Conservation (phyloP, 768 basidiomycete genomes). For the Leccinum broughii region DNA sequence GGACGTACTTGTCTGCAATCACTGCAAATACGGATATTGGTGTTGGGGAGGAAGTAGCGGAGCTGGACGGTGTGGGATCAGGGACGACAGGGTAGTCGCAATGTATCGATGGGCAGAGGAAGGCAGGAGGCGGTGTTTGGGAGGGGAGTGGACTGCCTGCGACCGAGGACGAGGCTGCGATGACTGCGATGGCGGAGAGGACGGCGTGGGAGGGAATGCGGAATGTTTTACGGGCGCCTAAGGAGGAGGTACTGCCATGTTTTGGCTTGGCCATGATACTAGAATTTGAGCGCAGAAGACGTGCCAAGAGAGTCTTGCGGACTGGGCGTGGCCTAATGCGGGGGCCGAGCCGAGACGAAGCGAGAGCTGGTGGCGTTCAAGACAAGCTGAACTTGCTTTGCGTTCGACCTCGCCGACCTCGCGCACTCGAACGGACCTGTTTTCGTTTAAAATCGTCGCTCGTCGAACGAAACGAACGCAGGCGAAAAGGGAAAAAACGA, state of each 20-base stretch:
- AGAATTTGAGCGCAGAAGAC: constrained; percentile 34
- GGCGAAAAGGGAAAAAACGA: constrained; percentile 3
- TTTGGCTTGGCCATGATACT: constrained; percentile 57
- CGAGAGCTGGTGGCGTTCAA: neutral
- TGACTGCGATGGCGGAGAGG: constrained; percentile 56
- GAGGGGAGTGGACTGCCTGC: constrained; percentile 45
- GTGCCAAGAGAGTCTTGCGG: constrained; percentile 40
- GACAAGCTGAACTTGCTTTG: neutral
- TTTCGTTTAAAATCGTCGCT: neutral
- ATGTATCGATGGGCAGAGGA: constrained; percentile 56
- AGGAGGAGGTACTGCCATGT: constrained; percentile 29
- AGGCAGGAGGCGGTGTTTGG: constrained; percentile 47
- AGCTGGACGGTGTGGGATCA: neutral
- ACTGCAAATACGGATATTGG: constrained; percentile 8
- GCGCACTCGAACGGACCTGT: neutral
- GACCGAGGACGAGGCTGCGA: constrained; percentile 45
- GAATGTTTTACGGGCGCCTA: neutral
- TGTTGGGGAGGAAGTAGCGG: constrained; percentile 11
- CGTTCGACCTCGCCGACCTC: neutral
- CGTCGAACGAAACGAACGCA: constrained; percentile 2
- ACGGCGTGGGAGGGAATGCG: constrained; percentile 48
- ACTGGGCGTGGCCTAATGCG: constrained; percentile 34
- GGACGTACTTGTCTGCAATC: constrained; percentile 57
- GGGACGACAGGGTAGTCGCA: constrained; percentile 5
- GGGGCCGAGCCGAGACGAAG: constrained; percentile 11